Base-by-base conservation (phyloP, 768 basidiomycete genomes). In the Auricularia cornea region DNA sequence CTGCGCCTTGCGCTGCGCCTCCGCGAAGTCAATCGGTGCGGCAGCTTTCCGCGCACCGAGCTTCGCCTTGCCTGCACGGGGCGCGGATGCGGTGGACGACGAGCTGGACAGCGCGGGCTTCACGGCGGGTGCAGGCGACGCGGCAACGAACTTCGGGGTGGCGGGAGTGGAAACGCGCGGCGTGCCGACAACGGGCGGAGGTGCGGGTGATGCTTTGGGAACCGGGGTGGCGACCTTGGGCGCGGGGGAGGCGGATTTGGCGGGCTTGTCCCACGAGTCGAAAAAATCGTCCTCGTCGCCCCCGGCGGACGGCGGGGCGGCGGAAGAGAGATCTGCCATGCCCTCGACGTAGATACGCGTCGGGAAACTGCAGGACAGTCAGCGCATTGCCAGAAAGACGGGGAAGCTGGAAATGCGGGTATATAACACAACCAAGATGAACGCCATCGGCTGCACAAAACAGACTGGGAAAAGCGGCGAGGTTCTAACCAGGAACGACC, bases 201-300 rank as follows among this genome's bases (percentile, higher is more conserved):
- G 76, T 1, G 80, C 69, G 26, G 79, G 73, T 38, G 82, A 75
- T 3, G 83, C 68, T 8, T 38, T 38, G 35, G 78, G 63, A n/a
- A 73, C 56, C 2, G 72, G 59, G 18, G 69, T 16, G 30, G 67
- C 28, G 8, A 79, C 63, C 63, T 77, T 75, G 3, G 80, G 70
- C 16, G 83, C 80, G 1, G 83, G 66, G 71, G 82, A 85, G 3
- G 83, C 81, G 6, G 83, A 82, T 35, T 57, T 74, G 23, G 80
- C 76, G 1, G 92, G 88, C 72, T 96, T 96, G 66, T 95, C 94
- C 95, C 96, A 98, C 30, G 92, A 90, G 57, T 92, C 87, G 77
- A 98, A 99, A 76, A 99, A 99, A 72, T 98, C 95, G 10, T 97
- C 95, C 60, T 93, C 93, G 0, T 77, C 76, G 52, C 81, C 79